These are phyloP conservation scores for Trifolium repens DNA, from an alignment of 306 rosid genomes.

Conservation along the genomic window DNA sequence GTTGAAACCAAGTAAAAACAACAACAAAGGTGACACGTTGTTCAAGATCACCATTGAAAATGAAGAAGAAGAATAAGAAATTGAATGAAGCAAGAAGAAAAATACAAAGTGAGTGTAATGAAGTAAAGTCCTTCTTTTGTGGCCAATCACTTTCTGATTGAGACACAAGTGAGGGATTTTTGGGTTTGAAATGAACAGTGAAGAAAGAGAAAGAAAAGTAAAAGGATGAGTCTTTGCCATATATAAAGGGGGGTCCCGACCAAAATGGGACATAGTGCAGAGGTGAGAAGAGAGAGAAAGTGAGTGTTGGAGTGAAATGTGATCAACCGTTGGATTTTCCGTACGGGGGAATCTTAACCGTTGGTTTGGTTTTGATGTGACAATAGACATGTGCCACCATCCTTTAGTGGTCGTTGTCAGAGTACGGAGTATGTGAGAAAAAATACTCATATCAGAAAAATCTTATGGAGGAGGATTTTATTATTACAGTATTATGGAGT, in stretches of 20 bases:
- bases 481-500: too few relatives aligned
- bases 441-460: neutral
- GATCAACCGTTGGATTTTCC: neutral
- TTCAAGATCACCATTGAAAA: constrained; percentile 58
- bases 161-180: constrained; percentile 53
- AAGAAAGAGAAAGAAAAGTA: constrained; percentile 32
- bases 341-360: constrained; percentile 36
- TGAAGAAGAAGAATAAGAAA: constrained; percentile 5
- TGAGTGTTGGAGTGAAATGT: constrained; percentile 21
- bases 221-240: constrained; percentile 48
- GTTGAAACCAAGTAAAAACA: constrained; percentile 1
- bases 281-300: constrained; percentile 43
- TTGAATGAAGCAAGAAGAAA: constrained; percentile 12
- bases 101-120: constrained; percentile 30
- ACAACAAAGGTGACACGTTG: constrained; percentile 34
- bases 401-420: constrained; percentile 87
- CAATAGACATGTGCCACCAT: constrained; percentile 85
- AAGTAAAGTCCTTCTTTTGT: constrained; percentile 50
- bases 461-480: neutral
- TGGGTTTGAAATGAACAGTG: constrained; percentile 49
- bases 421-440: constrained; percentile 59
- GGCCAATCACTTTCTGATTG: constrained; percentile 66
- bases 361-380: constrained; percentile 53
- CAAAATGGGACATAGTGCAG: constrained; percentile 55
- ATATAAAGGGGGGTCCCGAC: constrained; percentile 63